Percentiles rank a stretch among this genome's conserved stretches.
These are phyloP conservation scores for Xylaria sp. DNA, from an alignment of 2,329 filamentous ascomycete genomes.

Conservation along the genomic window DNA sequence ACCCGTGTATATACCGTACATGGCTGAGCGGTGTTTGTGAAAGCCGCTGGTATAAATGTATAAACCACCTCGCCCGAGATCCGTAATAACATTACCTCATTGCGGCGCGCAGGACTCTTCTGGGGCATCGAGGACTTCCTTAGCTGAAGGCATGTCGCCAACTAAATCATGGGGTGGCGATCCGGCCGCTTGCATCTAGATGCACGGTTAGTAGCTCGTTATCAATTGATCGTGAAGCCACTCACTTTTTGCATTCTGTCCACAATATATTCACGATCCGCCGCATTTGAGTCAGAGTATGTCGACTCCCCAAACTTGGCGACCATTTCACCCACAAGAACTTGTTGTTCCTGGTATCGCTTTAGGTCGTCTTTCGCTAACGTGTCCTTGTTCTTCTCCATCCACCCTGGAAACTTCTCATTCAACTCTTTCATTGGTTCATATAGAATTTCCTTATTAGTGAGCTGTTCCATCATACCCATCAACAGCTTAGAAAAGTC, in stretches of 20 bases:
- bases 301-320: conserved; percentile 83
- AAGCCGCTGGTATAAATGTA: conserved; percentile 34
- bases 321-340: conserved; percentile 86
- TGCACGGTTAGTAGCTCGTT: conserved; percentile 34
- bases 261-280: conserved; percentile 91
- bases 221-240: background rate
- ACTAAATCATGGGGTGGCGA: conserved; percentile 91
- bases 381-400: conserved; percentile 77
- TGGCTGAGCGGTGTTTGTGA: conserved; percentile 16
- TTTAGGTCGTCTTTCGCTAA: conserved; percentile 77
- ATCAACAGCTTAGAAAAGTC: conserved; percentile 95
- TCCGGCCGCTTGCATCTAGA: conserved; percentile 94
- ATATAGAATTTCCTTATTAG: conserved; percentile 97
- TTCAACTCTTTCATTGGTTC: conserved; percentile 98
- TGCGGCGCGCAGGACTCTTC: conserved; percentile 73
- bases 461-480: conserved; percentile 99
- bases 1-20: conserved; percentile 41
- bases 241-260: conserved; percentile 96
- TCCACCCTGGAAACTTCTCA: conserved; percentile 91
- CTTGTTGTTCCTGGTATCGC: conserved; percentile 83
- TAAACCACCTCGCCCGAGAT: conserved; percentile 29
- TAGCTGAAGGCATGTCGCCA: conserved; percentile 86
- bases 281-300: conserved; percentile 84
- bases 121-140: conserved; percentile 72
- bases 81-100: conserved; percentile 53